A percentile compares a stretch with the other conserved stretches of the same genome.
These are phyloP conservation scores for Beauveria brongniartii DNA, from an alignment of 2,329 filamentous ascomycete species.

Conservation along the genomic window DNA sequence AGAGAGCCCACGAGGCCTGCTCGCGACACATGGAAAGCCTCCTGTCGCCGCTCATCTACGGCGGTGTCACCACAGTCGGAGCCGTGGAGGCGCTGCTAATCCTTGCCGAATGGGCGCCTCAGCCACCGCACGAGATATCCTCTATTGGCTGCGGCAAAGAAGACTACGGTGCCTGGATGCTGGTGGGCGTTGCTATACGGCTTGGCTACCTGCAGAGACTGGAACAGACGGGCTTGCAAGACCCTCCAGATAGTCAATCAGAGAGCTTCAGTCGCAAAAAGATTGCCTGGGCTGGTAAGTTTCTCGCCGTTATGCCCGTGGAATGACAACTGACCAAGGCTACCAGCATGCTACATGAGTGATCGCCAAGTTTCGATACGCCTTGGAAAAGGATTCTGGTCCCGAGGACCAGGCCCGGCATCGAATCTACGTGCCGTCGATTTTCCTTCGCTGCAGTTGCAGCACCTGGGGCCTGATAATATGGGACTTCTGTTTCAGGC, in stretches of 20 bases:
- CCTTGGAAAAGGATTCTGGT: slow-evolving; percentile 67
- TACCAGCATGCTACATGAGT: slow-evolving; percentile 52
- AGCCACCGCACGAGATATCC: slow-evolving; percentile 52
- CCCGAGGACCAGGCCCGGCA: slow-evolving; percentile 59
- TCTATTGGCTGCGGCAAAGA: slow-evolving; percentile 64
- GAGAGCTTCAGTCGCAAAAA: slow-evolving; percentile 54
- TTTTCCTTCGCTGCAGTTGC: slow-evolving; percentile 57
- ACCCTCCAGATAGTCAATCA: slow-evolving; percentile 50
- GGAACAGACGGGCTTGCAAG: slow-evolving; percentile 59
- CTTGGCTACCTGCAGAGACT: slow-evolving; percentile 63
- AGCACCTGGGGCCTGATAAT: slow-evolving; percentile 53
- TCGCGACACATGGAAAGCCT: slow-evolving; percentile 62
- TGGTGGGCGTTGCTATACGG: slow-evolving; percentile 61
- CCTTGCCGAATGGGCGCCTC: slow-evolving; percentile 66
- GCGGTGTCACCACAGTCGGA: slow-evolving; percentile 59
- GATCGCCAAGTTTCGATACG: slow-evolving; percentile 63
- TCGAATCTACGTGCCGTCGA: slow-evolving; percentile 57
- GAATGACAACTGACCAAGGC: not conserved
- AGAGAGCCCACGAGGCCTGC: slow-evolving; percentile 56
- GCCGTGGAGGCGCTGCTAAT: slow-evolving; percentile 63
- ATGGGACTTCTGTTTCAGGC: slow-evolving; percentile 63
- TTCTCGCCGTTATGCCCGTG: not conserved
- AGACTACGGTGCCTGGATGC: slow-evolving; percentile 70
- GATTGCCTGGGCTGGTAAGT: slow-evolving; percentile 55
- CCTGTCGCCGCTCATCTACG: slow-evolving; percentile 58